Evolutionary conservation across 2,329 filamentous ascomycete species (phyloP).

Genomic region (Aspergillus pseudoglaucus): DNA sequence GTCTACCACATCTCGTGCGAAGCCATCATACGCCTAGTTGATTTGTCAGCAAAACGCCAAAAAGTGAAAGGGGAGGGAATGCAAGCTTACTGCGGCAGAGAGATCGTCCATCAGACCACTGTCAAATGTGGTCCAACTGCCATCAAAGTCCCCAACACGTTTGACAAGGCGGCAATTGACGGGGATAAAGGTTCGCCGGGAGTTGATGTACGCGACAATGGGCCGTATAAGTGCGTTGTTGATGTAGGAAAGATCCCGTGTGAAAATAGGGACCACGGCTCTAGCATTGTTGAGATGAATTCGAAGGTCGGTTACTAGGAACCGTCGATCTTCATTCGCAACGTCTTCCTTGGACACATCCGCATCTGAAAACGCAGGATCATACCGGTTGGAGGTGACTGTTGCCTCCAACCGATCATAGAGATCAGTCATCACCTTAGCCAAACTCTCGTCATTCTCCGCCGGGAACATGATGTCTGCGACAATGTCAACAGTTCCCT

Average conservation of each 20-base stretch:
- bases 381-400: slow-evolving; percentile 68
- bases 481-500: slow-evolving; percentile 94
- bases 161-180: slow-evolving; percentile 94
- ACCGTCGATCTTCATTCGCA: slow-evolving; percentile 55
- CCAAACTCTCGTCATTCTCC: slow-evolving; percentile 80
- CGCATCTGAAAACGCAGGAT: slow-evolving; percentile 11
- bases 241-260: slow-evolving; percentile 83
- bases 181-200: slow-evolving; percentile 88
- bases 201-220: slow-evolving; percentile 97
- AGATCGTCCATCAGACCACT: slow-evolving; percentile 90
- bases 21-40: slow-evolving; percentile 74
- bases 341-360: slow-evolving; percentile 20
- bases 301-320: slow-evolving; percentile 88
- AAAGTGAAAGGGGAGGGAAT: background rate
- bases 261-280: slow-evolving; percentile 88
- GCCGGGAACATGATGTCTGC: slow-evolving; percentile 91
- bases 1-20: slow-evolving; percentile 83
- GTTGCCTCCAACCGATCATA: slow-evolving; percentile 94
- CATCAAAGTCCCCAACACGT: slow-evolving; percentile 80
- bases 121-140: slow-evolving; percentile 90
- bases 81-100: slow-evolving; percentile 61
- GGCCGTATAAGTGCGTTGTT: slow-evolving; percentile 92
- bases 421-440: slow-evolving; percentile 93
- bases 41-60: slow-evolving; percentile 6
- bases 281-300: slow-evolving; percentile 93